Evolutionary conservation across 2,329 filamentous ascomycete species (phyloP).

Genomic region (Coniochaeta prunicola): DNA sequence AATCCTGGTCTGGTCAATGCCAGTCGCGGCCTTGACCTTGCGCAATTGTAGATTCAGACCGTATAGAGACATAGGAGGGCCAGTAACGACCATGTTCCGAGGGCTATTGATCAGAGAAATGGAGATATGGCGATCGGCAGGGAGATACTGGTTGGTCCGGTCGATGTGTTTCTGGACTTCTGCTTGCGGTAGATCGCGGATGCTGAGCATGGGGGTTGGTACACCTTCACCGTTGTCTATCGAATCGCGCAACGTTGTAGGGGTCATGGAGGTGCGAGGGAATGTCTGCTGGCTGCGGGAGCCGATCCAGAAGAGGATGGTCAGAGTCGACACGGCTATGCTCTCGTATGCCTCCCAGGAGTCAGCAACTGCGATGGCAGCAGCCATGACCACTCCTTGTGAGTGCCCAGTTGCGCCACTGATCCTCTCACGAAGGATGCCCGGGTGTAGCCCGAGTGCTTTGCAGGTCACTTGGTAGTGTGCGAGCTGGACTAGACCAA

Average conservation of each 20-base stretch:
- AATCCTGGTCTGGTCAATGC: constrained; percentile 88
- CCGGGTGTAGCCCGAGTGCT: constrained; percentile 81
- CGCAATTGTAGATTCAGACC: constrained; percentile 91
- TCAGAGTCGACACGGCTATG: constrained; percentile 71
- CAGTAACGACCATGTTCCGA: constrained; percentile 93
- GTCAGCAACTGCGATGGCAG: constrained; percentile 81
- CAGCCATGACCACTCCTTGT: constrained; percentile 90
- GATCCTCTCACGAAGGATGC: constrained; percentile 76
- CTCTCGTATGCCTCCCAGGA: constrained; percentile 90
- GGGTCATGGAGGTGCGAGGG: constrained; percentile 87
- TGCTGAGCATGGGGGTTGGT: constrained; percentile 96
- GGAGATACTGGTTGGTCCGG: constrained; percentile 93
- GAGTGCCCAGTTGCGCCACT: constrained; percentile 92
- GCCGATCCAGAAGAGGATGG: constrained; percentile 97
- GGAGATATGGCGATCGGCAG: constrained; percentile 83
- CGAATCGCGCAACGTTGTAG: constrained; percentile 85
- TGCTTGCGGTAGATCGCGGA: constrained; percentile 80
- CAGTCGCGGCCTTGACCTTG: constrained; percentile 97
- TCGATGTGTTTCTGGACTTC: constrained; percentile 96
- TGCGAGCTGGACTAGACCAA: constrained; percentile 90
- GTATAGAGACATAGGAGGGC: constrained; percentile 90
- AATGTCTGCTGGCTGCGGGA: constrained; percentile 95
- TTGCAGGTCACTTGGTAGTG: constrained; percentile 95
- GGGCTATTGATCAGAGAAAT: constrained; percentile 97
- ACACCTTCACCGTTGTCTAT: constrained; percentile 90